Conservation (phyloP, 331 rosid genomes). For the Spiraea crenata region DNA sequence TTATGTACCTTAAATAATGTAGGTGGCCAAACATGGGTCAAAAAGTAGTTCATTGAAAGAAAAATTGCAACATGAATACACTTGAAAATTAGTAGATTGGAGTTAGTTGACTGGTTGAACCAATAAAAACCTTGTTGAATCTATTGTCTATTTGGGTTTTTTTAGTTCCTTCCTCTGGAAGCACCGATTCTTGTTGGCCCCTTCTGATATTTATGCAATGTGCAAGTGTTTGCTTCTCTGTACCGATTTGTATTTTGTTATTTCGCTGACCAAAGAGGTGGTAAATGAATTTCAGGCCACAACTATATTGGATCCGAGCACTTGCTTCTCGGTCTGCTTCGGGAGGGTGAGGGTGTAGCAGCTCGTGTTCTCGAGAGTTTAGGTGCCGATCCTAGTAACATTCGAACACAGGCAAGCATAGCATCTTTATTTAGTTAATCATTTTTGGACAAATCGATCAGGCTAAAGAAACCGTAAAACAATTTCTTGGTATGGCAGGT, state of each 20-base stretch:
- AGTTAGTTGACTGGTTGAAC: background rate
- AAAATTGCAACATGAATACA: background rate
- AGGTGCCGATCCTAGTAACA: slow-evolving; percentile 95
- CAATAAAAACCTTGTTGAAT: background rate
- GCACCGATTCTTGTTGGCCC: background rate
- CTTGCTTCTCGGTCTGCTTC: slow-evolving; percentile 94
- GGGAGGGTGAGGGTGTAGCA: slow-evolving; percentile 99
- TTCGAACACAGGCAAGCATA: slow-evolving; percentile 84
- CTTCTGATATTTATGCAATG: background rate
- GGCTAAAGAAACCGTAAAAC: background rate
- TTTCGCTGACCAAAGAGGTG: slow-evolving; percentile 8
- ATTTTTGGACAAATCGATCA: background rate
- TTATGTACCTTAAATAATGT: background rate
- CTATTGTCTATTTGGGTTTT: background rate
- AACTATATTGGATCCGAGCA: slow-evolving; percentile 97
- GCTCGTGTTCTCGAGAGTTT: slow-evolving; percentile 96
- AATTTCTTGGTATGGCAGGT: slow-evolving; percentile 48
- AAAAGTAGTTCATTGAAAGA: background rate
- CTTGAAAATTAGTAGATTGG: background rate
- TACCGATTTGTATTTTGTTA: background rate
- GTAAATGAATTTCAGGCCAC: slow-evolving; percentile 57
- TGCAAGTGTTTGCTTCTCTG: background rate
- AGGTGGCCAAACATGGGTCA: background rate
- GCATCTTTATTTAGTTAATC: background rate
- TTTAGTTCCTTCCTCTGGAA: background rate